phyloP scores from a whole-genome alignment of 345 rosid genomes.

The Citrus sp. region DNA sequence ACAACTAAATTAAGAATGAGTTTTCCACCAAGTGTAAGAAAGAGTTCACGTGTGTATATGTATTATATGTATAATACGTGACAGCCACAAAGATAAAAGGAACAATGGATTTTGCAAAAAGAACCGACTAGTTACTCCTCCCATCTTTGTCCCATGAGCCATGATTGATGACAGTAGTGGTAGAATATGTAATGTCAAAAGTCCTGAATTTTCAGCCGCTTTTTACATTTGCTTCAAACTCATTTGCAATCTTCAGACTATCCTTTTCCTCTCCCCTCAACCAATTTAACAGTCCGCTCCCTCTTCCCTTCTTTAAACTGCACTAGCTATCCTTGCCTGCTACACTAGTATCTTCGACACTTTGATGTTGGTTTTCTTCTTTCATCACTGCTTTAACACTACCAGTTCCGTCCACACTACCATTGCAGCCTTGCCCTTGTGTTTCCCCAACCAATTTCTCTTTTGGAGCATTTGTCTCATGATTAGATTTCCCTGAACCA shows the following conservation, averaged over 20 bases:
- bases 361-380: slow-evolving; percentile 34
- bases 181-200: slow-evolving; percentile 21
- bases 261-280: not conserved
- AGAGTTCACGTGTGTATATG: slow-evolving; percentile 2
- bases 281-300: slow-evolving; percentile 1
- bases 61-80: not conserved
- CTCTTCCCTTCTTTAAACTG: slow-evolving; percentile 27
- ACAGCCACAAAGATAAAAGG: slow-evolving; percentile 23
- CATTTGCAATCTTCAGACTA: slow-evolving; percentile 37
- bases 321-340: slow-evolving; percentile 27
- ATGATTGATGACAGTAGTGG: not conserved
- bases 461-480: slow-evolving; percentile 7
- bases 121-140: slow-evolving; percentile 24
- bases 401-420: slow-evolving; percentile 23
- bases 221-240: slow-evolving; percentile 60
- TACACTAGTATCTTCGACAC: slow-evolving; percentile 13
- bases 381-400: slow-evolving; percentile 9
- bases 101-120: slow-evolving; percentile 25
- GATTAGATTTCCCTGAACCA: slow-evolving; percentile 23
- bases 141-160: slow-evolving; percentile 10
- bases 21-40: slow-evolving; percentile 13
- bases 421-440: slow-evolving; percentile 38
- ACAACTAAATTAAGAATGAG: slow-evolving; percentile 7
- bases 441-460: slow-evolving; percentile 25
- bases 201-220: slow-evolving; percentile 34